phyloP scores from a whole-genome alignment of 1,284 basidiomycete genomes.

The Coniferiporia weirii region DNA sequence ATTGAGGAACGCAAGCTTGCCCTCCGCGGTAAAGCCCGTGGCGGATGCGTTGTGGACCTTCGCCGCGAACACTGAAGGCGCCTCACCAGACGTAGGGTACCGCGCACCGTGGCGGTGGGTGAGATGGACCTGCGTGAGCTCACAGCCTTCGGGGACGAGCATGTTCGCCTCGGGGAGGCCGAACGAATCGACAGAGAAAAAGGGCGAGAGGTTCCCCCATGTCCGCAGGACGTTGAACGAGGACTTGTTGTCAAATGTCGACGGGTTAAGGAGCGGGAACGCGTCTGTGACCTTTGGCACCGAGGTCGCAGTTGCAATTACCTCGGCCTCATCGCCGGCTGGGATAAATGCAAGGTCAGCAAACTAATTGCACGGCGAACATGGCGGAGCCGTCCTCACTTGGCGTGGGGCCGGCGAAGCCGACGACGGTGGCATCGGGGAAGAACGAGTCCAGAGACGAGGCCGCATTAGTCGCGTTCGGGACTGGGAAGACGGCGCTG shows the following conservation, averaged over 20 bases:
- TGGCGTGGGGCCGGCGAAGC: constrained; percentile 41
- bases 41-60: constrained; percentile 16
- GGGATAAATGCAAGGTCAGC: not conserved
- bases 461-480: constrained; percentile 27
- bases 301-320: constrained; percentile 41
- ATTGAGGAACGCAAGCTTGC: constrained; percentile 33
- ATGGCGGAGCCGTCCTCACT: constrained; percentile 26
- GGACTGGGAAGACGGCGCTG: constrained; percentile 29
- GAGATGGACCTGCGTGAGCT: constrained; percentile 46
- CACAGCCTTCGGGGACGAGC: constrained; percentile 44
- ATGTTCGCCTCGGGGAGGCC: constrained; percentile 48
- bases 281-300: constrained; percentile 33
- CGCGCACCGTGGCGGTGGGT: constrained; percentile 46
- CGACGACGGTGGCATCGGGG: constrained; percentile 39
- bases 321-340: constrained; percentile 46
- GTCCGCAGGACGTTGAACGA: constrained; percentile 41
- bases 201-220: constrained; percentile 57
- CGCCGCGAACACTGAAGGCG: constrained; percentile 9
- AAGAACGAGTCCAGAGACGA: constrained; percentile 30
- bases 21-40: constrained; percentile 23
- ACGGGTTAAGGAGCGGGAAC: constrained; percentile 36
- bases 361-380: not conserved
- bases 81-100: constrained; percentile 15
- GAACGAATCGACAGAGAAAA: constrained; percentile 51
- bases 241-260: constrained; percentile 31